These are phyloP conservation scores for Eustoma russellianum DNA, from an alignment of 257 asterid genomes.

Conservation along the genomic window DNA sequence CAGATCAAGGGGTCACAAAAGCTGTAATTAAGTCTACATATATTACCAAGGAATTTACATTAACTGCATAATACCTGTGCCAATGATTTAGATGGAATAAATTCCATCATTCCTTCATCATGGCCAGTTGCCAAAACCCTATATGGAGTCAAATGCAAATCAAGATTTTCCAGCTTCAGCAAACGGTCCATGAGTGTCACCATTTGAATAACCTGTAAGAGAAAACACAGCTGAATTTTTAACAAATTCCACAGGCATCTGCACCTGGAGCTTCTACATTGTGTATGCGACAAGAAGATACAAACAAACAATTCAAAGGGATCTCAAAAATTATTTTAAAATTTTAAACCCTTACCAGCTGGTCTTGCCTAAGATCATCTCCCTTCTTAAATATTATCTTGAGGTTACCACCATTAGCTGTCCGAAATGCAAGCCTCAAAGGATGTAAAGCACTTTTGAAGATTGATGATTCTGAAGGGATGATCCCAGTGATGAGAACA, in stretches of 20 bases:
- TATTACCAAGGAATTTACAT: no score
- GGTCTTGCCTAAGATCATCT: constrained; percentile 98
- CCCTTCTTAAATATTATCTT: constrained; percentile 94
- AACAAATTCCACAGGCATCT: neutral
- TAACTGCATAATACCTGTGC: constrained; percentile 57
- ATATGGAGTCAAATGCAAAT: constrained; percentile 89
- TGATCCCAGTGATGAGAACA: constrained; percentile 83
- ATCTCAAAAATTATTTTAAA: neutral
- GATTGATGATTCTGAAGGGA: constrained; percentile 90
- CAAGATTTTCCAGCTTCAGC: constrained; percentile 96
- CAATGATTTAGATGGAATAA: constrained; percentile 87
- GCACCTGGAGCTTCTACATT: neutral
- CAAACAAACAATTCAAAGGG: neutral
- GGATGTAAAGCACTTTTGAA: constrained; percentile 88
- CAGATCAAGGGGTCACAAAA: no score
- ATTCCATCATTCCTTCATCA: constrained; percentile 98
- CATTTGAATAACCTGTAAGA: constrained; percentile 86
- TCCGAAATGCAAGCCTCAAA: constrained; percentile 82
- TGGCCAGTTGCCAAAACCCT: constrained; percentile 96
- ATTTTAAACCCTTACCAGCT: constrained; percentile 50
- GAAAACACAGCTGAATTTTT: constrained; percentile 1
- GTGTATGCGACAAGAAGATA: neutral
- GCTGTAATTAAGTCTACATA: no score
- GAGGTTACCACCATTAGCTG: constrained; percentile 81
- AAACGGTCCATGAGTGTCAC: constrained; percentile 93